Evolutionary conservation across 257 asterid genomes (phyloP).

Genomic region (Catharanthus roseus): DNA sequence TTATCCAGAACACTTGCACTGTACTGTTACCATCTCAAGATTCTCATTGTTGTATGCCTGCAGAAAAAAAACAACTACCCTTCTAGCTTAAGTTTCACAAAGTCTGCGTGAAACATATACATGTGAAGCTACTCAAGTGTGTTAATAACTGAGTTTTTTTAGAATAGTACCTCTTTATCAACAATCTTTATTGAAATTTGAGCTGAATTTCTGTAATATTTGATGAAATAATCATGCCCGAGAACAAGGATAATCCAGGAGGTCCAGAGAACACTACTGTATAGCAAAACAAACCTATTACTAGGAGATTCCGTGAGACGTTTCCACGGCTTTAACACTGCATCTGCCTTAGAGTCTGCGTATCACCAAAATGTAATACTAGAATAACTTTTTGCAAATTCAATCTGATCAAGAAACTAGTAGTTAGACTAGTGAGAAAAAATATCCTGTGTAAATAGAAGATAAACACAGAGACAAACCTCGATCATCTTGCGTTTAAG

Average conservation of each 20-base stretch:
- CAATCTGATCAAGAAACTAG: not conserved
- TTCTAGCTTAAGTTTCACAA: not conserved
- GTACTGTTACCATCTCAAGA: slow-evolving; percentile 27
- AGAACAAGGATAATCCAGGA: slow-evolving; percentile 14
- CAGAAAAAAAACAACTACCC: slow-evolving; percentile 15
- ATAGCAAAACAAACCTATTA: slow-evolving; percentile 40
- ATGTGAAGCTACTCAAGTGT: slow-evolving; percentile 13
- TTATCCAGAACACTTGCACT: slow-evolving; percentile 18
- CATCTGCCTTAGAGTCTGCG: slow-evolving; percentile 44
- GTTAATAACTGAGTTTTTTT: slow-evolving; percentile 9
- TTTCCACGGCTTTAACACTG: slow-evolving; percentile 50
- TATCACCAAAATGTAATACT: not conserved
- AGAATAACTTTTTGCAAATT: not conserved
- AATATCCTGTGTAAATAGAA: not conserved
- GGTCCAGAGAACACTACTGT: slow-evolving; percentile 5
- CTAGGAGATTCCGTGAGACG: slow-evolving; percentile 43
- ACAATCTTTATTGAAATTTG: slow-evolving; percentile 36
- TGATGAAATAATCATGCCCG: slow-evolving; percentile 13
- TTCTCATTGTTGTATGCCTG: slow-evolving; percentile 38
- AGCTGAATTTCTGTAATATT: slow-evolving; percentile 45
- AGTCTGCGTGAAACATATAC: not conserved
- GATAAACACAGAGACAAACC: slow-evolving; percentile 36
- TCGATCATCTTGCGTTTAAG: slow-evolving; percentile 59
- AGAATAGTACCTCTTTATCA: slow-evolving; percentile 43
- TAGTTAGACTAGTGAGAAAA: not conserved